phyloP scores from a whole-genome alignment of 768 basidiomycete species.

The Agrocybe chaxingu region DNA sequence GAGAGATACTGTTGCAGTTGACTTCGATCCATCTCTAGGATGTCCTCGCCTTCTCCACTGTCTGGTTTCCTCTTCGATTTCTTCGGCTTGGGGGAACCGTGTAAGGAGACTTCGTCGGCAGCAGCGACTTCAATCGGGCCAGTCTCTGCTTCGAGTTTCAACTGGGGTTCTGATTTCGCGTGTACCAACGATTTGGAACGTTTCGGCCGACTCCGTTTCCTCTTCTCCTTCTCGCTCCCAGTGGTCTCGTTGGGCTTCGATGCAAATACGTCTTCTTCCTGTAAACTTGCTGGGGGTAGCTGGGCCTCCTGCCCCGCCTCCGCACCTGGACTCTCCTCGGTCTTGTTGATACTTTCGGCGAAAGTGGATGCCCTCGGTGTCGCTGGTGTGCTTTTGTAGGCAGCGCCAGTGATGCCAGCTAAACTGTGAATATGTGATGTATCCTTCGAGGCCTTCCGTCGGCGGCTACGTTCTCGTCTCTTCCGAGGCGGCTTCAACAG shows the following conservation, averaged over 20 bases:
- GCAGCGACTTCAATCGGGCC: neutral
- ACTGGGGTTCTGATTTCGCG: constrained; percentile 15
- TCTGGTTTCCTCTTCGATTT: constrained; percentile 7
- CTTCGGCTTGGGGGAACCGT: neutral
- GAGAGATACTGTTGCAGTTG: constrained; percentile 8
- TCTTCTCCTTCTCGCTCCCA: constrained; percentile 20
- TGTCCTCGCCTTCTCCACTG: constrained; percentile 7
- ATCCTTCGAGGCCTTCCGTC: constrained; percentile 11
- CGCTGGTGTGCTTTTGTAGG: constrained; percentile 18
- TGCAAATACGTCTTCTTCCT: constrained; percentile 7
- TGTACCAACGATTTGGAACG: constrained; percentile 10
- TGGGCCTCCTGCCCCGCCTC: constrained; percentile 2
- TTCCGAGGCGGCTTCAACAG: constrained; percentile 21
- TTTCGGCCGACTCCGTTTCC: constrained; percentile 11
- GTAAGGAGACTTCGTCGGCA: constrained; percentile 2
- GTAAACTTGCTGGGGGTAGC: neutral
- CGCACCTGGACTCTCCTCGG: constrained; percentile 6
- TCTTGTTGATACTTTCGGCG: neutral
- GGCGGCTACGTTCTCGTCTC: constrained; percentile 15
- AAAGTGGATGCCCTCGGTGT: constrained; percentile 8
- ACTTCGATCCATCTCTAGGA: constrained; percentile 13
- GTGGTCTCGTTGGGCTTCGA: constrained; percentile 2
- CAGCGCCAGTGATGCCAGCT: constrained; percentile 7
- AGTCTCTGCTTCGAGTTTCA: constrained; percentile 8
- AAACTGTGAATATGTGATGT: constrained; percentile 16